phyloP scores from a whole-genome alignment of 345 rosid genomes.

The Hypericum perforatum region DNA sequence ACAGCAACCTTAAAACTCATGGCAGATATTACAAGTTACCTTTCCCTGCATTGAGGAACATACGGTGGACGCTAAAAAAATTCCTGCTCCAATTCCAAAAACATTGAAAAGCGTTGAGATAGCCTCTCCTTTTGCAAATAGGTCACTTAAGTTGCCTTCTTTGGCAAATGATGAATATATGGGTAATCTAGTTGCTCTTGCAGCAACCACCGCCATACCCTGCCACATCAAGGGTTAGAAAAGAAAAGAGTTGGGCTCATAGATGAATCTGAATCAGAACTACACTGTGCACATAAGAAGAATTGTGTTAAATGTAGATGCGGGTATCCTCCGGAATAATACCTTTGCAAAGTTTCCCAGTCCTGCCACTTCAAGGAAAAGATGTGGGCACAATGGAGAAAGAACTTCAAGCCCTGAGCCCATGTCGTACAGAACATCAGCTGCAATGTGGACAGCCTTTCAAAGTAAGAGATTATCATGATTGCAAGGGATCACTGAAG shows the following conservation, averaged over 20 bases:
- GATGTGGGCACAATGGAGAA: conserved; percentile 78
- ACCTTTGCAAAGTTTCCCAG: conserved; percentile 96
- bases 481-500: neutral
- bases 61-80: conserved; percentile 80
- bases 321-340: neutral
- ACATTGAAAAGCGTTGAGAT: conserved; percentile 92
- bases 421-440: conserved; percentile 86
- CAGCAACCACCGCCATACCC: conserved; percentile 99
- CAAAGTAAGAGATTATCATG: conserved; percentile 8
- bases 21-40: conserved; percentile 27
- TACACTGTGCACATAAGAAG: neutral
- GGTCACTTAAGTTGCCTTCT: conserved; percentile 97
- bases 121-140: conserved; percentile 96
- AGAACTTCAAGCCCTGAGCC: conserved; percentile 89
- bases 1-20: neutral
- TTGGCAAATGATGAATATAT: conserved; percentile 92
- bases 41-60: conserved; percentile 90
- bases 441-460: conserved; percentile 31
- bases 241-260: neutral
- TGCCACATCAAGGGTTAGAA: conserved; percentile 22
- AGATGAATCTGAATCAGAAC: neutral
- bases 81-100: conserved; percentile 65
- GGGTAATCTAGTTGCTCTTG: conserved; percentile 90
- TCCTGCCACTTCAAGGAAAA: conserved; percentile 93
- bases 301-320: neutral